Conservation (phyloP, 106 monocot species). For the Vanilla planifolia region DNA sequence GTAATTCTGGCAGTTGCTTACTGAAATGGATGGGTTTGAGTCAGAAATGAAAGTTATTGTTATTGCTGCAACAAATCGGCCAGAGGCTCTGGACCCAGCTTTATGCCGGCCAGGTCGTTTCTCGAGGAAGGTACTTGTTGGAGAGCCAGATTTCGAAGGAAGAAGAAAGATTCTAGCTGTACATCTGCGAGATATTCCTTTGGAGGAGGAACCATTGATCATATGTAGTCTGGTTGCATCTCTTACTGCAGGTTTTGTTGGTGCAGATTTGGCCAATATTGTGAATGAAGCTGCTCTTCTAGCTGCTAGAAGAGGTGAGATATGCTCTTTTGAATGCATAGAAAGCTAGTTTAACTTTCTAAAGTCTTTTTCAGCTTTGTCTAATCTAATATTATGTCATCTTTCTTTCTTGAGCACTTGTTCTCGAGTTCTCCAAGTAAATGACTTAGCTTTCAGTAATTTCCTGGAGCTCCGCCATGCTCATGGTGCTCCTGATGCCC, state of each 20-base stretch:
- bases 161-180: slow-evolving; percentile 80
- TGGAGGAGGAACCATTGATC: slow-evolving; percentile 57
- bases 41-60: slow-evolving; percentile 83
- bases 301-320: slow-evolving; percentile 87
- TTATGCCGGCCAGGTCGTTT: slow-evolving; percentile 90
- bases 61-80: slow-evolving; percentile 90
- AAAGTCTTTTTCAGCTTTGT: no score
- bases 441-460: no score
- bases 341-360: not conserved
- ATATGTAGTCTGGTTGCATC: slow-evolving; percentile 70
- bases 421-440: no score
- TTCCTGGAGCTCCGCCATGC: no score
- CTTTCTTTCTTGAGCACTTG: no score
- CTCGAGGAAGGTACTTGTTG: slow-evolving; percentile 87
- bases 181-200: slow-evolving; percentile 67
- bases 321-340: not conserved
- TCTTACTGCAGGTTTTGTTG: slow-evolving; percentile 79
- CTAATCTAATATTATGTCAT: no score
- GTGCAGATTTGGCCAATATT: slow-evolving; percentile 92
- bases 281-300: slow-evolving; percentile 89
- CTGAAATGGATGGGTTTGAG: slow-evolving; percentile 98
- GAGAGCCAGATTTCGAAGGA: slow-evolving; percentile 82
- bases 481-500: no score
- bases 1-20: slow-evolving; percentile 50
- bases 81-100: slow-evolving; percentile 85